Percentiles rank a stretch among this genome's conserved stretches.
Conservation (phyloP, 768 basidiomycete genomes). For the Suillus subalutaceus region DNA sequence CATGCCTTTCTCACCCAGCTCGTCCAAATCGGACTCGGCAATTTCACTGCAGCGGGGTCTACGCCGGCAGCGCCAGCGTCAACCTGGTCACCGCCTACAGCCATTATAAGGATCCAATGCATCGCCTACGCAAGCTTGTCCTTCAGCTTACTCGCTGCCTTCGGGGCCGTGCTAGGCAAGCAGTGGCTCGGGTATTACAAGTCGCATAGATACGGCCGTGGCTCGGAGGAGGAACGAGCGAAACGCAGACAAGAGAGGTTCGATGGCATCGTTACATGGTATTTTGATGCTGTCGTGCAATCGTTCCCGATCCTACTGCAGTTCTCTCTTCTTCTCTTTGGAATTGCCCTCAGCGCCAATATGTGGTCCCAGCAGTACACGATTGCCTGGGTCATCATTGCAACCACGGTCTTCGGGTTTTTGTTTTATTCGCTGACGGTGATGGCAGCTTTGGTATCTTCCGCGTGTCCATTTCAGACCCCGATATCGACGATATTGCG, state of each 20-base stretch:
- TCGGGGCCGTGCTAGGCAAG: constrained; percentile 18
- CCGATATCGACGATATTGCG: neutral
- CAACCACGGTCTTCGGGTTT: neutral
- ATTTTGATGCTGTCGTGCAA: constrained; percentile 14
- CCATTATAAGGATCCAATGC: neutral
- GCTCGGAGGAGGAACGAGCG: constrained; percentile 14
- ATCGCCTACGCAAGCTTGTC: constrained; percentile 17
- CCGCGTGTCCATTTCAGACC: constrained; percentile 7
- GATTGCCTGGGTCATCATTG: constrained; percentile 8
- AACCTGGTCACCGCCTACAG: neutral
- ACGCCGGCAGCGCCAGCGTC: neutral
- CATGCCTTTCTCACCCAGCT: constrained; percentile 14
- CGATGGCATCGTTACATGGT: constrained; percentile 15
- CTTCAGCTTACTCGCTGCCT: constrained; percentile 14
- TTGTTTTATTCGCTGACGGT: constrained; percentile 6
- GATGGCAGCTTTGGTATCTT: constrained; percentile 6
- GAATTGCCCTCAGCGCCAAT: constrained; percentile 10
- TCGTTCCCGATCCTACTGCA: constrained; percentile 16
- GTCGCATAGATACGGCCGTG: neutral
- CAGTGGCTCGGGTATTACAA: constrained; percentile 17
- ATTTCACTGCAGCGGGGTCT: constrained; percentile 10
- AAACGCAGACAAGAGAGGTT: constrained; percentile 13
- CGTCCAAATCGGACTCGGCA: constrained; percentile 7
- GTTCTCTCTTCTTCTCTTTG: constrained; percentile 16
- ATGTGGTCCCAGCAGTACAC: constrained; percentile 3